Conservation (phyloP, 202 grass and related monocot genomes). For the Digitaria exilis region DNA sequence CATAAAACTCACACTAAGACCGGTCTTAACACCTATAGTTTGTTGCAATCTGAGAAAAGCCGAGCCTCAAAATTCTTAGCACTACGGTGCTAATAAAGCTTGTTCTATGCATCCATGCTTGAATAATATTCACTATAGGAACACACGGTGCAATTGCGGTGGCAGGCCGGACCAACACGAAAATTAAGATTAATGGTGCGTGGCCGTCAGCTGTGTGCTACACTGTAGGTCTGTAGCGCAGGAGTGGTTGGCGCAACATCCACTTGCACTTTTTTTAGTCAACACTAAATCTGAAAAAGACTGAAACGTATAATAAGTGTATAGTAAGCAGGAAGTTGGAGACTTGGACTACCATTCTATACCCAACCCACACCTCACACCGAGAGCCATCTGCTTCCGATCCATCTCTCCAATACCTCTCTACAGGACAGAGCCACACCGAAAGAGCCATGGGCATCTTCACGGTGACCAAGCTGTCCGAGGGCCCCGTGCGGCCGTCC, state of each 20-base stretch:
- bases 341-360: too few relatives aligned
- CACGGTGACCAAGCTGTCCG: slow-evolving; percentile 77
- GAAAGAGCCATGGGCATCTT: slow-evolving; percentile 71
- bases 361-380: not conserved
- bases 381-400: not conserved
- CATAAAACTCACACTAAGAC: too few relatives aligned
- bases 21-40: not conserved
- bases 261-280: not conserved
- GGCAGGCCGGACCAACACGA: not conserved
- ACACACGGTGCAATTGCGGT: not conserved
- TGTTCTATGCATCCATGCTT: too few relatives aligned
- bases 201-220: not conserved
- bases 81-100: too few relatives aligned
- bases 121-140: too few relatives aligned
- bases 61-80: too few relatives aligned
- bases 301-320: too few relatives aligned
- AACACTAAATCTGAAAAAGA: not conserved
- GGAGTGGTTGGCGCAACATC: not conserved
- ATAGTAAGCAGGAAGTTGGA: not conserved
- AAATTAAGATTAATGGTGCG: not conserved
- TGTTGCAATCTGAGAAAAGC: not conserved
- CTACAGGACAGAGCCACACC: too few relatives aligned
- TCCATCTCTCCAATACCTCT: not conserved
- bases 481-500: slow-evolving; percentile 70
- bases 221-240: too few relatives aligned